These are phyloP conservation scores for Trichoderma afroharzianum DNA, from an alignment of 2,329 filamentous ascomycete species.

Conservation along the genomic window DNA sequence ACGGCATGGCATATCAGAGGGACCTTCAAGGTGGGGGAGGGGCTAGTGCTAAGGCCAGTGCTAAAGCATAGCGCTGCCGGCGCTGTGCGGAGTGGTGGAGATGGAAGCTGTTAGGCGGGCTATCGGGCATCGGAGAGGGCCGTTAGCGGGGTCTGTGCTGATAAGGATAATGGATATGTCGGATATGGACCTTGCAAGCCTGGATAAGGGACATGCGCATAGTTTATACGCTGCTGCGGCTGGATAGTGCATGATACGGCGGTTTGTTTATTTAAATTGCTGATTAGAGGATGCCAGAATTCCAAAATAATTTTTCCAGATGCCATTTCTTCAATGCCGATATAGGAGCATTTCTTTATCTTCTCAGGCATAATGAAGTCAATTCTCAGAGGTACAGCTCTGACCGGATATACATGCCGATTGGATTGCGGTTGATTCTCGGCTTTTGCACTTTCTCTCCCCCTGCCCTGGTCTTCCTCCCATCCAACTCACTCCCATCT, in stretches of 20 bases:
- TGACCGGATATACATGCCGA: background rate
- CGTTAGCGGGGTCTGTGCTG: background rate
- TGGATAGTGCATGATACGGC: background rate
- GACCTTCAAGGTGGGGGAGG: conserved; percentile 9
- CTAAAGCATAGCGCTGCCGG: background rate
- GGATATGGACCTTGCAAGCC: background rate
- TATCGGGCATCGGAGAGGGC: conserved; percentile 13
- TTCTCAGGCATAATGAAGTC: background rate
- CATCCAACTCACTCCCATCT: background rate
- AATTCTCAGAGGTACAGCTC: background rate
- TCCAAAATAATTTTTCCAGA: background rate
- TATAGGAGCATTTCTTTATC: background rate
- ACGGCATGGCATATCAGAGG: background rate
- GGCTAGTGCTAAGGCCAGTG: background rate
- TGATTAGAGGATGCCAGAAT: background rate
- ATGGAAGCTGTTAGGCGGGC: background rate
- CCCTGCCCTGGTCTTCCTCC: background rate
- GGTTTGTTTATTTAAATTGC: background rate
- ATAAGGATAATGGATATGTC: background rate
- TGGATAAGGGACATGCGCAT: background rate
- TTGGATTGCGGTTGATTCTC: conserved; percentile 1
- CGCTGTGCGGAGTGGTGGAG: background rate
- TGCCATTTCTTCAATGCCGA: background rate
- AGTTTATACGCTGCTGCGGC: background rate
- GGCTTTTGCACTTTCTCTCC: background rate